Conservation (phyloP, 2,329 filamentous ascomycete genomes). For the Verticillium zaregamsianum region DNA sequence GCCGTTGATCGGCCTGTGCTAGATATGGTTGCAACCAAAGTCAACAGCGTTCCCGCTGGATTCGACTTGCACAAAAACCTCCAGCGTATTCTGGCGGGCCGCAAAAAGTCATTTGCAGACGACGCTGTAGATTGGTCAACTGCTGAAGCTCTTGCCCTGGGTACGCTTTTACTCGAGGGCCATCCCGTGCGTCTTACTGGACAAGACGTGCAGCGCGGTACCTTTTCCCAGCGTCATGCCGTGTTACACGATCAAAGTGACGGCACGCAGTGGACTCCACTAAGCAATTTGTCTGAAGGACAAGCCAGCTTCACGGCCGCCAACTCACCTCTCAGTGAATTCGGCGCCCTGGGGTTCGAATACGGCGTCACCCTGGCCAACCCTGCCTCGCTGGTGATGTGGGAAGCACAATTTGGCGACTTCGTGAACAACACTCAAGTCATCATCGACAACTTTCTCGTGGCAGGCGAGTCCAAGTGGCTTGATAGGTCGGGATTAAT, state of each 20-base stretch:
- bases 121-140: constrained; percentile 97
- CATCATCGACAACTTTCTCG: constrained; percentile 97
- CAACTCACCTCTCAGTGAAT: constrained; percentile 80
- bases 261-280: constrained; percentile 85
- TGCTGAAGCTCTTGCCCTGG: constrained; percentile 92
- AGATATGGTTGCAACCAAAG: constrained; percentile 74
- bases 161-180: constrained; percentile 82
- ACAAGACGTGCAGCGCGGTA: constrained; percentile 98
- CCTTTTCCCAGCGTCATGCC: constrained; percentile 95
- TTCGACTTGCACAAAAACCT: constrained; percentile 92
- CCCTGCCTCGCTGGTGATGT: constrained; percentile 94
- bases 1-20: constrained; percentile 64
- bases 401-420: constrained; percentile 99
- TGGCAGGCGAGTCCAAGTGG: constrained; percentile 97
- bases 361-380: constrained; percentile 97
- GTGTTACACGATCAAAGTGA: constrained; percentile 96
- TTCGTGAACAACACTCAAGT: constrained; percentile 99
- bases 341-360: constrained; percentile 83
- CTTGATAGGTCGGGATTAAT: constrained; percentile 95
- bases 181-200: constrained; percentile 96
- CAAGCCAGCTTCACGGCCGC: constrained; percentile 94
- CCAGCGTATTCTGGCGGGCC: constrained; percentile 86
- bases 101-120: constrained; percentile 85
- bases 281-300: constrained; percentile 81
- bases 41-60: constrained; percentile 73